Evolutionary conservation across 129 eudicot species (phyloP), one percentile per base, ranked within the genome.

Genomic region (Escallonia rubra): DNA sequence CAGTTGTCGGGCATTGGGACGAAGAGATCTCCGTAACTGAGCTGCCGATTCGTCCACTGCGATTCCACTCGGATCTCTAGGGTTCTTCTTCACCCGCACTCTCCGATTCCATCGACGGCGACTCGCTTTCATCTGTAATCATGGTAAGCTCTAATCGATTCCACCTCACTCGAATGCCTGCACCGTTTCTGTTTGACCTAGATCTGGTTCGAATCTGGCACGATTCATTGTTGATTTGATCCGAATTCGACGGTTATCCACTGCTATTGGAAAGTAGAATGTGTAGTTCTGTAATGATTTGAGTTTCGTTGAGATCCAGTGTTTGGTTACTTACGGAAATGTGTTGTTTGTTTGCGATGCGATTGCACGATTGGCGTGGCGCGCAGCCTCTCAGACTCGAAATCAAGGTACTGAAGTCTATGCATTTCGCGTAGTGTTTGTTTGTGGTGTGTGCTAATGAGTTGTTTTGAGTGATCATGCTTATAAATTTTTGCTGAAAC

Each of bases 321-420:
- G 63, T 51, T 46, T 54, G 65, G 60, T 61, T 41, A 74, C 64
- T 81, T 68, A 59, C 81, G 59, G 51, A 48, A 40, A 6, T 76
- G 53, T 51, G 7, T 34, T 44, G 64, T 64, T 67, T 80, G 75
- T 65, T 82, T 72, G 47, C 40, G 50, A 48, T 51, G 43, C 63
- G 52, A 64, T 69, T 65, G 3, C 48, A 64, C 42, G 66, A 49
- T 69, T 73, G 66, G 61, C 56, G 56, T 65, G 77, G 53, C 23
- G 48, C 23, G 75, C 90, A 91, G 97, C 97, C 97, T 74, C 93
- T 85, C 68, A 82, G 93, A 76, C 83, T 91, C 55, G 96, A 87
- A 76, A 91, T 91, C 81, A 88, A 91, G 97, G 97, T 91, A 85
- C 61, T 67, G 42, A 41, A 7, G 50, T 14, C 39, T 69, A 16